These are phyloP conservation scores for Gillenia trifoliata DNA, from an alignment of 306 rosid genomes.

Conservation along the genomic window DNA sequence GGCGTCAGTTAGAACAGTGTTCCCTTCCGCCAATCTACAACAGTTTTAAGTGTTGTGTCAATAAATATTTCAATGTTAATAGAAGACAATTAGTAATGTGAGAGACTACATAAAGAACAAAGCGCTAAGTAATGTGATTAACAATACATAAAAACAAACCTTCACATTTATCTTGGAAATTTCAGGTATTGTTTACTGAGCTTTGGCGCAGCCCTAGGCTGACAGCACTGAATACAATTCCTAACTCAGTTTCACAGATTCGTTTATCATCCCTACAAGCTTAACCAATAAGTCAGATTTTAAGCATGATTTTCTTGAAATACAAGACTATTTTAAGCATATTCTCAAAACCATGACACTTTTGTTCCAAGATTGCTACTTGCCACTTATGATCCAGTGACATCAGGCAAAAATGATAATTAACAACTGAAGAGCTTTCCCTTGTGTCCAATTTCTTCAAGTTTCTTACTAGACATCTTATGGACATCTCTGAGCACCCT, in stretches of 20 bases:
- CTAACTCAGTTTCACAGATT: slow-evolving; percentile 74
- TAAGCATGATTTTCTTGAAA: background rate
- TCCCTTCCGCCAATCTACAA: slow-evolving; percentile 74
- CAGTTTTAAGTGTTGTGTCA: background rate
- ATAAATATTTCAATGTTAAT: background rate
- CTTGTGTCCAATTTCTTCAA: background rate
- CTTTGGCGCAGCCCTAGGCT: slow-evolving; percentile 33
- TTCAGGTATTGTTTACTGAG: slow-evolving; percentile 53
- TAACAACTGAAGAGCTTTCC: slow-evolving; percentile 42
- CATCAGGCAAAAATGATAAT: slow-evolving; percentile 68
- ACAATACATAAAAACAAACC: slow-evolving; percentile 32
- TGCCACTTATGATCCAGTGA: slow-evolving; percentile 65
- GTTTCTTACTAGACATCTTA: background rate
- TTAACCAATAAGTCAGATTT: background rate
- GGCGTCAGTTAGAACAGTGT: slow-evolving; percentile 59
- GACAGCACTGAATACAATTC: slow-evolving; percentile 77
- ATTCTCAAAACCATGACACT: slow-evolving; percentile 5
- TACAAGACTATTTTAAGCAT: background rate
- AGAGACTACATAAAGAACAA: background rate
- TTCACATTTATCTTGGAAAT: slow-evolving; percentile 80
- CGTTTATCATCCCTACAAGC: slow-evolving; percentile 51
- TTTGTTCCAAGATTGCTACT: background rate
- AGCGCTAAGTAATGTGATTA: background rate
- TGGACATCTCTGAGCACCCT: slow-evolving; percentile 33
- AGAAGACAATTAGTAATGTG: too few relatives aligned